Percentiles rank a stretch among this genome's conserved stretches.
These are phyloP conservation scores for Alternaria atra DNA, from an alignment of 2,329 filamentous ascomycete genomes.

Conservation along the genomic window DNA sequence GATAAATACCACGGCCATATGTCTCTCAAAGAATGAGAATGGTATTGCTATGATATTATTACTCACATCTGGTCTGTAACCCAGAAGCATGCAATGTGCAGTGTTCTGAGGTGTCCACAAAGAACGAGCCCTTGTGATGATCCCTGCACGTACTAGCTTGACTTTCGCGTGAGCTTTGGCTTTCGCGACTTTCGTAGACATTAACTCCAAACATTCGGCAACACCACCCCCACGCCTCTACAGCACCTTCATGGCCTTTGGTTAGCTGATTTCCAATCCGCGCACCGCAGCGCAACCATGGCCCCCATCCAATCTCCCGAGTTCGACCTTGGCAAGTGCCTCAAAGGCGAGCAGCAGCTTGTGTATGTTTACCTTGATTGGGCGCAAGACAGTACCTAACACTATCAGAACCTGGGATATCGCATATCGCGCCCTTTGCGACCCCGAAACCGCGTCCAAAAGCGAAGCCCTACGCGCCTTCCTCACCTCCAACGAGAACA, in stretches of 20 bases:
- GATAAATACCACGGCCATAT: no score
- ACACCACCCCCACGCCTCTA: constrained; percentile 23
- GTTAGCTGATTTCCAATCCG: constrained; percentile 35
- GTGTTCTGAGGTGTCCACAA: background rate
- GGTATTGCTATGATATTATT: background rate
- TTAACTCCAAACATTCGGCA: constrained; percentile 34
- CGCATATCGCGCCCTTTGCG: constrained; percentile 63
- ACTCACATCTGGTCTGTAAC: background rate
- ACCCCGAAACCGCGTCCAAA: constrained; percentile 55
- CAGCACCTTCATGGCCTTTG: constrained; percentile 45
- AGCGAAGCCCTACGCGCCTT: constrained; percentile 67
- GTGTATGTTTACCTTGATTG: constrained; percentile 67
- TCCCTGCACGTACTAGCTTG: constrained; percentile 21
- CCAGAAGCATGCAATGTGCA: background rate
- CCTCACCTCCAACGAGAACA: constrained; percentile 73
- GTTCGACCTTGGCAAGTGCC: constrained; percentile 83
- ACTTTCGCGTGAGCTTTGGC: constrained; percentile 29
- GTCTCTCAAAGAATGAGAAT: no score
- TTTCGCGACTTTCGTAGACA: constrained; percentile 28
- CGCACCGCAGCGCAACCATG: constrained; percentile 51
- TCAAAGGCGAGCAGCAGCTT: constrained; percentile 80
- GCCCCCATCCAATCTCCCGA: constrained; percentile 51
- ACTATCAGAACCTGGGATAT: constrained; percentile 68
- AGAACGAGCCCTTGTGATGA: constrained; percentile 15
- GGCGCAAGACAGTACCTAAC: constrained; percentile 28